Conservation (phyloP, 768 basidiomycete species). For the Hemileccinum impolitum region DNA sequence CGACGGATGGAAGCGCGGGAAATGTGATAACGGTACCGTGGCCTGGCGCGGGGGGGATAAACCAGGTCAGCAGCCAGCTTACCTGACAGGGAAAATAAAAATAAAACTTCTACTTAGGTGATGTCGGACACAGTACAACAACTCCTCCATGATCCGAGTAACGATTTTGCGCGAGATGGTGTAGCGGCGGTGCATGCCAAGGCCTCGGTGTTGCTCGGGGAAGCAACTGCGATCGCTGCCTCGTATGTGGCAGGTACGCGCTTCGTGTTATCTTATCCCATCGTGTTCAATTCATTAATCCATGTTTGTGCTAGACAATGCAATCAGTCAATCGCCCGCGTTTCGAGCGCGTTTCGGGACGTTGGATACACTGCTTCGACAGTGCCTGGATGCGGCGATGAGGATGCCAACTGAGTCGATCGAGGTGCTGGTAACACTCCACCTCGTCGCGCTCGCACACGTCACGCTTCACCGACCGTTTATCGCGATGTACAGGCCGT, state of each 20-base stretch:
- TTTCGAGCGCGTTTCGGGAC: slow-evolving; percentile 44
- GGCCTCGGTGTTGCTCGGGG: slow-evolving; percentile 34
- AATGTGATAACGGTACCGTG: slow-evolving; percentile 38
- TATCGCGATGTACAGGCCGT: slow-evolving; percentile 8
- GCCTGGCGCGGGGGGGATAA: slow-evolving; percentile 29
- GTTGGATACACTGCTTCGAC: slow-evolving; percentile 44
- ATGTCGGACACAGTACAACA: slow-evolving; percentile 10
- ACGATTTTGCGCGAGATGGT: slow-evolving; percentile 8
- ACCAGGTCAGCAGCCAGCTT: slow-evolving; percentile 13
- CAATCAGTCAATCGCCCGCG: slow-evolving; percentile 39
- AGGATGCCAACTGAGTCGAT: not conserved
- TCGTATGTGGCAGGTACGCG: slow-evolving; percentile 30
- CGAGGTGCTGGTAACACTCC: slow-evolving; percentile 15
- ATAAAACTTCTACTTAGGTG: slow-evolving; percentile 1
- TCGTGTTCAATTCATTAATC: not conserved
- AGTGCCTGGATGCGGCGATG: slow-evolving; percentile 14
- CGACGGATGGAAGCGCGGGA: slow-evolving; percentile 27
- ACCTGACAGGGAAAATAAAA: not conserved
- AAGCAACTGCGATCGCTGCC: slow-evolving; percentile 27
- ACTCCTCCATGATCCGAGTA: slow-evolving; percentile 17
- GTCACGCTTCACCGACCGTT: slow-evolving; percentile 23
- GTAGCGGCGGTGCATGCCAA: slow-evolving; percentile 23
- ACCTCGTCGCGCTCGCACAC: slow-evolving; percentile 24
- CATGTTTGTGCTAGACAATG: slow-evolving; percentile 33
- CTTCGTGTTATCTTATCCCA: not conserved